Base-by-base conservation (phyloP, 148 eudicot genomes). In the Rhododendron molle region DNA sequence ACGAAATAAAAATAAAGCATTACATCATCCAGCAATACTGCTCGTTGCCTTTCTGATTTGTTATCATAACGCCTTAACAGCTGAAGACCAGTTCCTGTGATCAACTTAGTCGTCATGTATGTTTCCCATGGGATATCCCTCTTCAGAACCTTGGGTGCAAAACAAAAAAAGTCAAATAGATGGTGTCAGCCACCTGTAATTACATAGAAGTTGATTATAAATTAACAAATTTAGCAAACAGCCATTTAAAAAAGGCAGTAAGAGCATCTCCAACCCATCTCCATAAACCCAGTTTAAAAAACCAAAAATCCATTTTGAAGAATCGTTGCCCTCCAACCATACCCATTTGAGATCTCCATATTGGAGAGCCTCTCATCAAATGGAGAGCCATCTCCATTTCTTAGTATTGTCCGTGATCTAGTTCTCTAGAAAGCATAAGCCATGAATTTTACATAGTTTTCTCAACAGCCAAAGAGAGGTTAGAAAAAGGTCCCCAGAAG, bases 51-150 rank as follows among this genome's bases (percentile, higher is more conserved):
- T 86, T 93, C 96, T 20, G 96, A 77, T 88, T 87, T 94, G 85
- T 96, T 94, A 90, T 96, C 98, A 85, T 93, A 96, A 54, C 96
- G 93, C 90, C 98, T 90, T 85, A 96, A 84, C 87, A 95, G 93
- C 93, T 96, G 99, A 78, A 96, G 98, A 77, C 94, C 90, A 85
- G 95, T 96, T 87, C 98, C 95, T 0, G 91, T 86, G 86, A 96
- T 95, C 89, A 96, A 89, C 92, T 95, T 96, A 32, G 98, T 96
- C 9, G 94, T 93, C 98, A 92, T 95, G 91, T 96, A 96, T 8
- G 98, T 95, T 92, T 96, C 99, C 99, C 99, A 96, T 85, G 99
- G 98, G 86, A 96, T 95, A 86, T 95, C 99, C 88, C 98, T 94
- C 91, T 86, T 89, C 80, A 96, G 92, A 85, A 96, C 98, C 98